Base-by-base conservation (phyloP, 345 rosid species). In the Populus nigra region DNA sequence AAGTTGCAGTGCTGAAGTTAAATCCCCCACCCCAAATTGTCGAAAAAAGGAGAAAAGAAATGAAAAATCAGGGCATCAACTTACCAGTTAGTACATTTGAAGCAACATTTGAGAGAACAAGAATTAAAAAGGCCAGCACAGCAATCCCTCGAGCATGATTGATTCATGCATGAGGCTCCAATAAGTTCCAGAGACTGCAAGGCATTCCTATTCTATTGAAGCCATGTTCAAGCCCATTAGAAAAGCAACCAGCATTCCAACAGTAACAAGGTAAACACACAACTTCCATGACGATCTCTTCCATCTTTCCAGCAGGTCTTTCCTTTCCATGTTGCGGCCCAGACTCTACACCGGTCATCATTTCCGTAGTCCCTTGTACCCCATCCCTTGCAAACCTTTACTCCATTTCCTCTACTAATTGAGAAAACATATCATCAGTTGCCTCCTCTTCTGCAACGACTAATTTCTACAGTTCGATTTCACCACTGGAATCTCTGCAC, bases 11-110 rank as follows among this genome's bases (percentile, higher is more conserved):
- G 49, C 49, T 45, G 13, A 12, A 3, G 49, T 45, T 45, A 11
- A 45, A 12, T 45, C 16, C 49, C 45, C 47, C 49, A 45, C 16
- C 49, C 1, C 49, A 45, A 12, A 45, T 3, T 10, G 16, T 45
- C 16, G 11, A 45, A 45, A 11, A 45, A 45, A 3, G 12, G 16
- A 2, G 16, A 72, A 2, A 39, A 8, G 25, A 16, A 0, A 13
- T 13, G 9, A 77, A 65, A 8, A 45, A 45, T 27, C 20, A 57
- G 16, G 57, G 45, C 18, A 59, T 11, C 49, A 69, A 50, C 72
- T 47, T 86, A 91, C 98, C 94, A 0, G 98, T 92, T 62, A 95
- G 98, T 33, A 94, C 97, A 76, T 92, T 94, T 7, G 98, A 94
- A 49, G 93, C 92, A 77, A 94, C 78, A 76, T 91, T 92, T n/a